A percentile compares a stretch with the other conserved stretches of the same genome.
phyloP scores from a whole-genome alignment of 129 eudicot species.

The Daucus carota region DNA sequence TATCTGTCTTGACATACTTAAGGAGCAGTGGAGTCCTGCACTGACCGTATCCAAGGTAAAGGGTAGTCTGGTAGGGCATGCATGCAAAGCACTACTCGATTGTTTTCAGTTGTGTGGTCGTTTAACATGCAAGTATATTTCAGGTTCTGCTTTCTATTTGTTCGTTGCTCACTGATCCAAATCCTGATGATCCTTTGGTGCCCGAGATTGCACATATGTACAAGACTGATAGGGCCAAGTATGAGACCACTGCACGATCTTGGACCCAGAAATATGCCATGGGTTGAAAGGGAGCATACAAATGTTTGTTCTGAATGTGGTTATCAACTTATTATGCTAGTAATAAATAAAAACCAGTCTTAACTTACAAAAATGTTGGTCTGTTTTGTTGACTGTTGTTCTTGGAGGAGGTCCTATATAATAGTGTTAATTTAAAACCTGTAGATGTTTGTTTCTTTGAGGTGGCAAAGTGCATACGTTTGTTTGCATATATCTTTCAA shows the following conservation, averaged over 20 bases:
- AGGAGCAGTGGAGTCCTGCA: conserved; percentile 92
- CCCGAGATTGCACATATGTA: conserved; percentile 88
- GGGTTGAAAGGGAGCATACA: conserved; percentile 30
- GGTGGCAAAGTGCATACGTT: background rate
- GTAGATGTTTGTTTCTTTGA: background rate
- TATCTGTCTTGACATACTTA: conserved; percentile 74
- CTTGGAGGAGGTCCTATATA: conserved; percentile 6
- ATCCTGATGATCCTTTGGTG: conserved; percentile 87
- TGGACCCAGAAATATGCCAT: conserved; percentile 94
- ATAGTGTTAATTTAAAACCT: background rate
- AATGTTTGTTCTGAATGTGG: background rate
- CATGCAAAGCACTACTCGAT: background rate
- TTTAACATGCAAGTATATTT: conserved; percentile 6
- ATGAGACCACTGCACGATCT: conserved; percentile 71
- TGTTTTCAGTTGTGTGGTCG: background rate
- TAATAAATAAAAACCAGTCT: conserved; percentile 6
- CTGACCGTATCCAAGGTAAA: conserved; percentile 71
- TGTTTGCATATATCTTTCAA: background rate
- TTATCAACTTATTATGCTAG: background rate
- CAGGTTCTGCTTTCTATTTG: conserved; percentile 83
- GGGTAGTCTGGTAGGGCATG: background rate
- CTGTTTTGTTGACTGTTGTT: conserved; percentile 5
- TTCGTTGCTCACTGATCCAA: conserved; percentile 76
- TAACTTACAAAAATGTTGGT: background rate
- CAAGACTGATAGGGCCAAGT: conserved; percentile 69